Evolutionary conservation across 176 grass and related monocot species (phyloP), one percentile per base, ranked within the genome.

Genomic region (Phyllostachys edulis): DNA sequence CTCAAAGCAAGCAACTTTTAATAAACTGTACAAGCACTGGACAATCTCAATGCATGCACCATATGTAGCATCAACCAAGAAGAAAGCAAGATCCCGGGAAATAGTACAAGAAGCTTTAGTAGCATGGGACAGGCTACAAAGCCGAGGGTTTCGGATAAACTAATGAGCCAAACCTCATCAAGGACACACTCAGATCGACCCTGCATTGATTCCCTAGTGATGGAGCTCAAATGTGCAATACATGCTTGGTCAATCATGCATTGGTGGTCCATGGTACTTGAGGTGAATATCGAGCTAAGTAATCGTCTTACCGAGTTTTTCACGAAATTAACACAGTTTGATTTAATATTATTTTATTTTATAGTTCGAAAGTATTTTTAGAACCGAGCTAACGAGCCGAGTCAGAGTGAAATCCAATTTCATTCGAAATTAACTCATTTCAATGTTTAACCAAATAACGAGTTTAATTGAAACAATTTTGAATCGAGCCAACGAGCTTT

Each of bases 121-220:
- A 5, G 57, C 59, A 65, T 36, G 71, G 34, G 32, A 75, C 82
- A 54, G 45, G 45, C 81, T 66, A 14, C 81, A 67, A 84, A 67
- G 45, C 2, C n/a, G 34, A 74, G 71, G 34, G 20, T 76, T 40
- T 41, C 17, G 24, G 36, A 56, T 56, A 21, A 56, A 56, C 14
- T 54, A 75, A 62, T 4, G 4, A 40, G 1, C 45, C 26, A 61
- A 4, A 4, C 18, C 6, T 20, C 24, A 50, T 9, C 27, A 26
- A 5, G 70, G 51, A 18, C 78, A 69, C 39, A 13, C 71, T 54
- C 21, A 15, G 5, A 76, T 27, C 50, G 82, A 27, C 59, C 56
- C 50, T 41, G 13, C n/a, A 18, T 73, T 10, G 56, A 63, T 73
- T 63, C 56, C 40, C 18, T 42, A 2, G 8, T 1, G 50, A 18